Evolutionary conservation across 345 rosid genomes (phyloP), one percentile per base, ranked within the genome.

Genomic region (Syzygium jambos): DNA sequence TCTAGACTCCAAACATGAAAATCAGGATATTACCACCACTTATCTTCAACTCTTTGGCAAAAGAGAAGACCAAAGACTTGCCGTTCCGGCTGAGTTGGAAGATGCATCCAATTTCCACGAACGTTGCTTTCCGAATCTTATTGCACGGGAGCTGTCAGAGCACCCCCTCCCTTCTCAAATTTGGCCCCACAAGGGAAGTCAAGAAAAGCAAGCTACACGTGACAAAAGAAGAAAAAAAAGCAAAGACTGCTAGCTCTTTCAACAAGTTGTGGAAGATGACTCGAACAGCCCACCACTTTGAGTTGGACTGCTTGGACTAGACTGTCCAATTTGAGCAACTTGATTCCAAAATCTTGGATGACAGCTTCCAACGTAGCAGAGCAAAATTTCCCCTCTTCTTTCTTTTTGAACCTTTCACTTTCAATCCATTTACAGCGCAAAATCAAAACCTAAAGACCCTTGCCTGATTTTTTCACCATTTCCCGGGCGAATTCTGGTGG

Each of bases 401-500:
- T 11, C 77, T 78, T 14, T 82, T 30, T n/a, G 1, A 15, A 23
- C 30, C 8, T 53, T 46, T 85, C 49, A 46, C 73, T 29, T 34
- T 27, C 41, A n/a, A 17, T 85, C 68, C 78, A 82, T 82, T 52
- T 85, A 84, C 84, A 88, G 38, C 52, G 41, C 59, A 84, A 52
- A 55, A 52, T 29, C 53, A 87, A 25, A 25, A 16, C 86, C 86
- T 17, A 43, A 51, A 30, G 52, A 78, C 83, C 25, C 27, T 84
- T 59, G 16, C 61, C 1, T 51, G 5, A 11, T n/a, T 86, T 25
- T 63, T 82, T 63, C 89, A 87, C 93, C 91, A 95, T 85, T 93
- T 88, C 46, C 92, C 90, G 46, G 85, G 87, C 23, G 90, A 89
- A 86, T 89, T 95, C 85, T 91, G 93, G 85, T 91, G 96, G 57